Percentiles rank a stretch among this genome's conserved stretches.
phyloP scores from a whole-genome alignment of 2,329 filamentous ascomycete species.

The Xenosphaeropsis pyriputrescens region DNA sequence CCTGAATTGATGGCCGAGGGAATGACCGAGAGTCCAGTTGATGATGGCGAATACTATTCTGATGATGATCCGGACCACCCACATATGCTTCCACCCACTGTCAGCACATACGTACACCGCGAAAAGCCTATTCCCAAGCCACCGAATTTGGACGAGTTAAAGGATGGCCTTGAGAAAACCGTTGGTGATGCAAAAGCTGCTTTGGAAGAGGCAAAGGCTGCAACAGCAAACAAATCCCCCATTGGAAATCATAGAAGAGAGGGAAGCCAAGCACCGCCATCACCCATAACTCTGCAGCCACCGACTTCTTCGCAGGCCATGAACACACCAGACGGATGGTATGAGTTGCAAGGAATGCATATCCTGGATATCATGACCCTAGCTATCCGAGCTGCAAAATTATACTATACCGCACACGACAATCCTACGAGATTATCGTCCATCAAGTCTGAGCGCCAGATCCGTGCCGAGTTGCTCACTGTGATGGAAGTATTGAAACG shows the following conservation, averaged over 20 bases:
- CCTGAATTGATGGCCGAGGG: constrained; percentile 31
- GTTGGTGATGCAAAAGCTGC: constrained; percentile 56
- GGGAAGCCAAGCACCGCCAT: constrained; percentile 8
- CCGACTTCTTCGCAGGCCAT: constrained; percentile 13
- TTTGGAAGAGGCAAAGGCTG: constrained; percentile 38
- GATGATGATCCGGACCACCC: constrained; percentile 48
- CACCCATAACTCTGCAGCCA: constrained; percentile 11
- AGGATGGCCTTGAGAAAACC: constrained; percentile 50
- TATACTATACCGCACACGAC: constrained; percentile 91
- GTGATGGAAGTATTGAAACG: constrained; percentile 86
- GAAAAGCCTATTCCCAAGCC: constrained; percentile 71
- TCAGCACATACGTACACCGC: constrained; percentile 85
- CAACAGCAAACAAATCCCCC: constrained; percentile 8
- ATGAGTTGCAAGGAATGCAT: constrained; percentile 82
- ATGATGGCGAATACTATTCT: constrained; percentile 30
- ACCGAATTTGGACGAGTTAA: constrained; percentile 68
- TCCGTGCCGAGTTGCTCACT: constrained; percentile 69
- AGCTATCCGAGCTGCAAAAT: constrained; percentile 88
- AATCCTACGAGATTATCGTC: constrained; percentile 71
- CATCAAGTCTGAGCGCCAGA: constrained; percentile 76
- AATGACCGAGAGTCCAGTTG: constrained; percentile 22
- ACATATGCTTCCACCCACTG: constrained; percentile 86
- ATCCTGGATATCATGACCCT: constrained; percentile 86
- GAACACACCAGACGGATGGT: constrained; percentile 45
- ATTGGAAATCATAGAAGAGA: constrained; percentile 1